Base-by-base conservation (phyloP, 352 stramenopile genomes). In the Globisporangium cylindrosporum region DNA sequence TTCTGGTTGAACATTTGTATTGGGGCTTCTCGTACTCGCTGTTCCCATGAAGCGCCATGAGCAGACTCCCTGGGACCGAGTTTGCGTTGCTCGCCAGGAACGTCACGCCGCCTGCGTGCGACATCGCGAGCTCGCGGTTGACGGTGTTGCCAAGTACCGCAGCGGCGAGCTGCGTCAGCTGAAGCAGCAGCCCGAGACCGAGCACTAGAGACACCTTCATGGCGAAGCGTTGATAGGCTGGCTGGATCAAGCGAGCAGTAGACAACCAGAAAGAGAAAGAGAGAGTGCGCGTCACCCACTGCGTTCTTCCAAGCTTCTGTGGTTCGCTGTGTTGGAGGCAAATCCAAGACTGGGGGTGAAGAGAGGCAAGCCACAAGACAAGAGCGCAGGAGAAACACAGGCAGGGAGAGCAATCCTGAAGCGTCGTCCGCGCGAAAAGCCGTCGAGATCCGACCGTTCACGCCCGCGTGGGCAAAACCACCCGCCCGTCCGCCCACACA, bases 71-170 rank as follows among this genome's bases (percentile, higher is more conserved):
- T 3, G 56, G 55, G 20, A 72, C 38, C 29, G 70, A 62, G 1
- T 59, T 32, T 43, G 46, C 4, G 14, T 76, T 61, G 34, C 63
- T 41, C 38, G 53, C 58, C 14, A 67, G 62, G 67, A 81, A 81
- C 67, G 60, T 46, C 36, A 81, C 66, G 46, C 51, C 29, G 32
- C 15, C 32, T 14, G 64, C 63, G 18, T 59, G 53, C 51, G 62
- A 48, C 36, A 62, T 59, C 22, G 66, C 48, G 59, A 77, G 46
- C 14, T 63, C 59, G 6, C 73, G 25, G 55, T 76, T 76, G 57
- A 69, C 12, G 41, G 49, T 55, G 32, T 49, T 32, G 4, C 29
- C 29, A 32, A 32, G 29, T 32, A 4, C 29, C 29, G 0, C 73
- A 18, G 62, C 49, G 14, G 62, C 57, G 36, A 69, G 10, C n/a